Percentiles rank a stretch among this genome's conserved stretches.
Conservation (phyloP, 2,329 filamentous ascomycete genomes). For the Proliferodiscus dingleyae region DNA sequence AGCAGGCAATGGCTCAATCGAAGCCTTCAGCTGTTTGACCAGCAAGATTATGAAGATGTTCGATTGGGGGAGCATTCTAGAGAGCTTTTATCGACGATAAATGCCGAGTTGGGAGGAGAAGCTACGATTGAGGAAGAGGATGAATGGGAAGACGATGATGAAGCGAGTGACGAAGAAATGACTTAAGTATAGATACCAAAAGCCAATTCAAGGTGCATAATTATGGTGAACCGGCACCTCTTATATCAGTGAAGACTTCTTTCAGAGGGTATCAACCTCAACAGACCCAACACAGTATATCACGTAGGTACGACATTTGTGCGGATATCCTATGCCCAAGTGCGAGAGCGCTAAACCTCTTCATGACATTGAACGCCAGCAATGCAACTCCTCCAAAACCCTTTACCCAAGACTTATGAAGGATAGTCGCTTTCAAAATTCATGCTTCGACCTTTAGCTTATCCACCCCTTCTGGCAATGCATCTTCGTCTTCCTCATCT, state of each 20-base stretch:
- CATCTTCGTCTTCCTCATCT: conserved; percentile 59
- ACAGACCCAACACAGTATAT: background rate
- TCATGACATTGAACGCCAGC: conserved; percentile 11
- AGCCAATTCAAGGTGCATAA: background rate
- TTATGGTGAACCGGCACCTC: no score
- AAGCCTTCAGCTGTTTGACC: conserved; percentile 71
- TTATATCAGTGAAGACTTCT: no score
- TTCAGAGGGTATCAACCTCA: conserved; percentile 1
- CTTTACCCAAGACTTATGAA: background rate
- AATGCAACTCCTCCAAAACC: conserved; percentile 13
- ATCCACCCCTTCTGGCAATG: conserved; percentile 56
- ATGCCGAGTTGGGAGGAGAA: conserved; percentile 59
- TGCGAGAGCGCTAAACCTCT: no score
- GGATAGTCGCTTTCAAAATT: conserved; percentile 7
- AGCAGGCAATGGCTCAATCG: conserved; percentile 80
- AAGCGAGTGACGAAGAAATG: conserved; percentile 48
- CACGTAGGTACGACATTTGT: background rate
- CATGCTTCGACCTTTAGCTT: conserved; percentile 63
- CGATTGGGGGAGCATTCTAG: conserved; percentile 68
- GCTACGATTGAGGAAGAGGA: conserved; percentile 51
- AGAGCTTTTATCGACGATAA: conserved; percentile 63
- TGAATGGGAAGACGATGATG: conserved; percentile 51
- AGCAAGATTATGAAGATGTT: conserved; percentile 82
- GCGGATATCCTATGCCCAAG: no score
- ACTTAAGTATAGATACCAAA: conserved; percentile 35